Percentiles rank a stretch among this genome's conserved stretches.
phyloP scores from a whole-genome alignment of 2,329 filamentous ascomycete genomes.

The Clonostachys solani region DNA sequence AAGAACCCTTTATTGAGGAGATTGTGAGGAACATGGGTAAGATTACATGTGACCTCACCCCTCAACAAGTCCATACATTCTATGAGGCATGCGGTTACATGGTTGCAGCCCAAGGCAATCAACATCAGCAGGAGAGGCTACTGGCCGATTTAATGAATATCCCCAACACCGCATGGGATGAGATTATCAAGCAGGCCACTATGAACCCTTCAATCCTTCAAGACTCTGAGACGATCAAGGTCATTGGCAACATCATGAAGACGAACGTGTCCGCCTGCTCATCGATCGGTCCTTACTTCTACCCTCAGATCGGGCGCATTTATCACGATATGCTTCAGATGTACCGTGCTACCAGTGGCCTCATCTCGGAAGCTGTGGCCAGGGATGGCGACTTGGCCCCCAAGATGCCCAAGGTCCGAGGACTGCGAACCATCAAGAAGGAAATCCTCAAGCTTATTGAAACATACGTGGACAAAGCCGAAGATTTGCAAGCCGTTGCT shows the following conservation, averaged over 20 bases:
- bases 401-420: constrained; percentile 95
- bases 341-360: constrained; percentile 94
- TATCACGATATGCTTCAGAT: constrained; percentile 99
- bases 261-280: constrained; percentile 98
- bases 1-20: constrained; percentile 96
- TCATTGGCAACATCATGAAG: constrained; percentile 99
- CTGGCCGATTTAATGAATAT: constrained; percentile 90
- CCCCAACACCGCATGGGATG: constrained; percentile 92
- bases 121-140: constrained; percentile 86
- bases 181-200: constrained; percentile 86
- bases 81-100: constrained; percentile 99
- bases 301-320: constrained; percentile 94
- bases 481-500: constrained; percentile 90
- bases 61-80: constrained; percentile 97
- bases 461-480: constrained; percentile 96
- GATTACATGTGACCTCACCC: constrained; percentile 91
- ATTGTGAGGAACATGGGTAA: constrained; percentile 94
- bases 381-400: constrained; percentile 88
- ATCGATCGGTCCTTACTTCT: constrained; percentile 95
- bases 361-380: constrained; percentile 90
- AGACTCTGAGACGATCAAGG: constrained; percentile 92
- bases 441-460: constrained; percentile 98
- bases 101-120: constrained; percentile 97
- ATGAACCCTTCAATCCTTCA: constrained; percentile 82
- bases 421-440: constrained; percentile 96